These are phyloP conservation scores for Xerocomellus chrysenteron DNA, from an alignment of 768 basidiomycete genomes.

Conservation along the genomic window DNA sequence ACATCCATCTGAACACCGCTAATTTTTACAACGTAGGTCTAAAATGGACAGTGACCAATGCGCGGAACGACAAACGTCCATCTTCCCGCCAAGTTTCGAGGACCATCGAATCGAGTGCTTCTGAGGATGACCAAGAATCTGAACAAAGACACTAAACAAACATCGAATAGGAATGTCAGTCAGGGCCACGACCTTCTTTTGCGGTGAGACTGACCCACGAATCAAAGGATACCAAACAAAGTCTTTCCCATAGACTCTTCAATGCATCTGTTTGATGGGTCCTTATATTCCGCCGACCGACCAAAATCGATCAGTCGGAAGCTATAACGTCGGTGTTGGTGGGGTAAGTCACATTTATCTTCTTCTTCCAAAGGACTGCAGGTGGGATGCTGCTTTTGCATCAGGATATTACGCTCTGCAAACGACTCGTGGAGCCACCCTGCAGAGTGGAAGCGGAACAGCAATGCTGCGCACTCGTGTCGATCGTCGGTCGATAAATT, in stretches of 20 bases:
- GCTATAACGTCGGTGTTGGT: constrained; percentile 8
- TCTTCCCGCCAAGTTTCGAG: too few relatives aligned
- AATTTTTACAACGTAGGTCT: background rate
- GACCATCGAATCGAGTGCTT: too few relatives aligned
- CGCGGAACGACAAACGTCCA: too few relatives aligned
- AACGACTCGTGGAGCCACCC: constrained; percentile 42
- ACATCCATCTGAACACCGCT: too few relatives aligned
- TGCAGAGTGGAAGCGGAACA: constrained; percentile 41
- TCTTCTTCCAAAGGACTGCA: constrained; percentile 13
- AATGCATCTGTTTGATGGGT: accelerated
- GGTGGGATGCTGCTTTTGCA: constrained; percentile 42
- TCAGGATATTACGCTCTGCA: constrained; percentile 42
- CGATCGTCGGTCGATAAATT: constrained; percentile 35
- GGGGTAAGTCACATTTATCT: background rate
- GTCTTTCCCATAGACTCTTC: background rate
- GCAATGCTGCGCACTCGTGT: constrained; percentile 38
- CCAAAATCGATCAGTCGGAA: constrained; percentile 54
- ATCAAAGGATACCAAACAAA: constrained; percentile 4
- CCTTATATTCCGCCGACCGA: constrained; percentile 19
- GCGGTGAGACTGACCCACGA: background rate
- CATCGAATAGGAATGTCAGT: background rate
- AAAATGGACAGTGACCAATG: background rate
- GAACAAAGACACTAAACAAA: background rate
- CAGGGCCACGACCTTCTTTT: background rate
- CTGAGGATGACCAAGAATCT: too few relatives aligned